Percentiles rank a stretch among this genome's conserved stretches.
Conservation (phyloP, 768 basidiomycete genomes). For the Termitomyces sp. region DNA sequence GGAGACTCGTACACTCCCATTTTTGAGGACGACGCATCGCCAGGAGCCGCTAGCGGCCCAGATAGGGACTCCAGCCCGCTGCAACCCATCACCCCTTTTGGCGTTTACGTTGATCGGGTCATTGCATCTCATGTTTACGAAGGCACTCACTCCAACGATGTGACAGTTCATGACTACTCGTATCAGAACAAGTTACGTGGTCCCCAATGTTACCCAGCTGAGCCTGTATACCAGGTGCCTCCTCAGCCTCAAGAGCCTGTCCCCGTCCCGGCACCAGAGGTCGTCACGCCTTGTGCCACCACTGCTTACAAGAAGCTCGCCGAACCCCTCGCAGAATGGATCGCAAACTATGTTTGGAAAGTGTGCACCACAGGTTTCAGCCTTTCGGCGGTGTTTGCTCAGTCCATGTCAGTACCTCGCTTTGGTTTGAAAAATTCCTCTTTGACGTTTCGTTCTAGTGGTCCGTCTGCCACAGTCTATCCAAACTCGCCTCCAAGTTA, state of each 20-base stretch:
- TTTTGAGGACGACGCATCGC: constrained; percentile 55
- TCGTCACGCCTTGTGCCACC: constrained; percentile 45
- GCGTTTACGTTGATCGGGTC: constrained; percentile 68
- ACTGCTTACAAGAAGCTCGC: constrained; percentile 64
- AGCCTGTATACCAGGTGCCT: constrained; percentile 19
- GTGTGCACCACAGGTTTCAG: constrained; percentile 69
- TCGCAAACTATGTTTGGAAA: constrained; percentile 78
- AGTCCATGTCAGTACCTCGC: constrained; percentile 44
- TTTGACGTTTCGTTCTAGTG: constrained; percentile 14
- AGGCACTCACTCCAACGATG: constrained; percentile 3
- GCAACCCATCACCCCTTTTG: constrained; percentile 73
- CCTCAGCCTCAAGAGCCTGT: constrained; percentile 33
- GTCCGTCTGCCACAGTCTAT: constrained; percentile 31
- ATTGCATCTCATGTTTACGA: constrained; percentile 35
- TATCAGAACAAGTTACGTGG: constrained; percentile 13
- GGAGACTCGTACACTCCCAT: constrained; percentile 54
- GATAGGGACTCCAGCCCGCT: constrained; percentile 63
- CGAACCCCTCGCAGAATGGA: constrained; percentile 75
- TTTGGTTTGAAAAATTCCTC: constrained; percentile 2
- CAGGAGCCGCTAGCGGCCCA: constrained; percentile 41
- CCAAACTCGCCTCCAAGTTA: constrained; percentile 42
- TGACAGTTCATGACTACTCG: constrained; percentile 4
- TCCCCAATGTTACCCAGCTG: constrained; percentile 14
- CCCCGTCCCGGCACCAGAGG: constrained; percentile 34
- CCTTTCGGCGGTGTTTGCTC: constrained; percentile 47